Evolutionary conservation across 768 basidiomycete species (phyloP), one percentile per base, ranked within the genome.

Genomic region (Lentinula edodes): DNA sequence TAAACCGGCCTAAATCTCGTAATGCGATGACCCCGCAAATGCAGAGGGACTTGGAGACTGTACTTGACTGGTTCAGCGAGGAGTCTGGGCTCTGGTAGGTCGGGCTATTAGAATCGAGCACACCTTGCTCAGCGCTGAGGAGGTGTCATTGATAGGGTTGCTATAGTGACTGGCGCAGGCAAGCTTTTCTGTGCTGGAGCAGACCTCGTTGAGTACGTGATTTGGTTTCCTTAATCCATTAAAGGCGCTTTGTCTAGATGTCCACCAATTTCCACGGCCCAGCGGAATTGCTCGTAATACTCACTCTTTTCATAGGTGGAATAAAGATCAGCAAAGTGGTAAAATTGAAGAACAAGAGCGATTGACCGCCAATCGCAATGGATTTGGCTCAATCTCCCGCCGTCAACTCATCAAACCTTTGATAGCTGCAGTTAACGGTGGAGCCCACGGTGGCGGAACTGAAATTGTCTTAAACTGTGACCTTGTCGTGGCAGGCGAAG

Each of bases 401-500:
- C 80, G 91, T 3, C 79, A 77, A 43, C 71, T 70, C 39, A 83
- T 83, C 63, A 93, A 93, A 68, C 90, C 90, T 6, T 83, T 91
- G 56, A 87, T 93, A 52, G 91, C 91, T 12, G 91, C 91, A 3
- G 90, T 91, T 1, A 83, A 85, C 61, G 91, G 91, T n/a, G 81
- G 86, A 35, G 83, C 86, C 0, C 83, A 83, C 52, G 87, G 87
- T 38, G 88, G 88, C 1, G 88, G 86, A 6, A 75, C 82, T 64
- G 88, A 89, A 68, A 79, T 89, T 54, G 64, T 90, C 1, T 66
- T 92, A 5, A 93, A 93, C 65, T 91, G 89, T 63, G 91, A 93
- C 67, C 68, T 92, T 32, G 89, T 92, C 57, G 71, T 93, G 18
- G 86, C 91, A 1, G 81, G 78, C 62, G 77, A 84, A 54, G 81